A percentile compares a stretch with the other conserved stretches of the same genome.
These are phyloP conservation scores for Phaseolus lunatus DNA, from an alignment of 306 rosid species.

Conservation along the genomic window DNA sequence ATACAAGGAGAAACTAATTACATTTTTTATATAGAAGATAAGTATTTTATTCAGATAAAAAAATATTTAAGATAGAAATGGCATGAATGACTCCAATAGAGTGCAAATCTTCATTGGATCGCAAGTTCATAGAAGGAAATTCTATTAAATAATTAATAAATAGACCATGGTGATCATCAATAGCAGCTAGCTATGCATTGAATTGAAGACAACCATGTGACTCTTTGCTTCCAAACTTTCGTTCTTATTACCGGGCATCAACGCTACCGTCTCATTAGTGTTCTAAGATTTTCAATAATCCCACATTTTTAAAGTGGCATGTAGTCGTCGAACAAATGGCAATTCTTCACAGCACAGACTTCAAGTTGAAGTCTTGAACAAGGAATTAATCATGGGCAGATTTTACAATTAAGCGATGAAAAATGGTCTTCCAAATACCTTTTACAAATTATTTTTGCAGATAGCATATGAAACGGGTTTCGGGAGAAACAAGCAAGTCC, in stretches of 20 bases:
- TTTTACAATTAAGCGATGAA: background rate
- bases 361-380: too few relatives aligned
- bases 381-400: too few relatives aligned
- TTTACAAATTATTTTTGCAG: background rate
- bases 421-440: background rate
- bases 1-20: too few relatives aligned
- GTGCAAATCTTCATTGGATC: too few relatives aligned
- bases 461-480: background rate
- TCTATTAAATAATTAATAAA: background rate
- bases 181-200: background rate
- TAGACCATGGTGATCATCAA: background rate
- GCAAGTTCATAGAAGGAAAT: background rate
- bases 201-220: background rate
- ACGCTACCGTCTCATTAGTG: slow-evolving; percentile 9
- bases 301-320: background rate
- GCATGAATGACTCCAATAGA: background rate
- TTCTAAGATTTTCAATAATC: background rate
- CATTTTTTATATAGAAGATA: too few relatives aligned
- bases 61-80: too few relatives aligned
- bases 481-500: background rate
- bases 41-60: too few relatives aligned
- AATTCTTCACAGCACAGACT: background rate
- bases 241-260: slow-evolving; percentile 16
- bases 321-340: background rate
- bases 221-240: background rate